Evolutionary conservation across 2,329 filamentous ascomycete species (phyloP).

Genomic region (Blastomyces percursus): DNA sequence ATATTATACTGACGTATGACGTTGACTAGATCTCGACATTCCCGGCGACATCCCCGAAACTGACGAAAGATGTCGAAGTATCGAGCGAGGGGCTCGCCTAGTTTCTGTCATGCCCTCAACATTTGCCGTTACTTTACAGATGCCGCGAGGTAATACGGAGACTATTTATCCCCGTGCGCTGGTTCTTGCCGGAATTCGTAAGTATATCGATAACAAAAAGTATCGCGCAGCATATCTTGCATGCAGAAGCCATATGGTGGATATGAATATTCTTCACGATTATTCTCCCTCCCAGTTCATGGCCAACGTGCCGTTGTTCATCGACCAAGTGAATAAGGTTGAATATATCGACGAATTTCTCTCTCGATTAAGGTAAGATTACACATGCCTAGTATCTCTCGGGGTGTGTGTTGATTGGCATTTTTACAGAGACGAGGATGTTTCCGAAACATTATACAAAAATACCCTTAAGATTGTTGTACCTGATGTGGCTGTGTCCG

Average conservation of each 20-base stretch:
- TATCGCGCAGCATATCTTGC: conserved; percentile 77
- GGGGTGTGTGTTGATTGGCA: conserved; percentile 18
- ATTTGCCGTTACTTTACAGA: conserved; percentile 79
- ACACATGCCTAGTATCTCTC: neutral
- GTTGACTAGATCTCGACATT: conserved; percentile 58
- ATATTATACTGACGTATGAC: conserved; percentile 16
- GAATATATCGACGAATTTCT: conserved; percentile 84
- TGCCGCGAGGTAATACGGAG: conserved; percentile 91
- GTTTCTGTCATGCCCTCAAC: conserved; percentile 82
- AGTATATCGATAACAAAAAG: conserved; percentile 65
- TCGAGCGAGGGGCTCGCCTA: conserved; percentile 78
- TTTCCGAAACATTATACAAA: conserved; percentile 85
- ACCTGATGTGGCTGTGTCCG: conserved; percentile 19
- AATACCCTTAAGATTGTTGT: conserved; percentile 54
- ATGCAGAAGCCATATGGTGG: conserved; percentile 85
- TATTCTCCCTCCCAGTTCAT: conserved; percentile 83
- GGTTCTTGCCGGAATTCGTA: conserved; percentile 79
- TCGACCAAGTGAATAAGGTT: conserved; percentile 72
- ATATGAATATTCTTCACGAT: conserved; percentile 96
- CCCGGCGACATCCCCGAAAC: conserved; percentile 80
- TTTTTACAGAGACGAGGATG: conserved; percentile 62
- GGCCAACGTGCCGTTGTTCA: conserved; percentile 59
- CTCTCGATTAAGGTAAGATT: conserved; percentile 61
- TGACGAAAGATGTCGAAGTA: conserved; percentile 82
- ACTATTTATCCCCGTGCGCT: conserved; percentile 89